Evolutionary conservation across 768 basidiomycete species (phyloP).

Genomic region (Suillus spraguei): DNA sequence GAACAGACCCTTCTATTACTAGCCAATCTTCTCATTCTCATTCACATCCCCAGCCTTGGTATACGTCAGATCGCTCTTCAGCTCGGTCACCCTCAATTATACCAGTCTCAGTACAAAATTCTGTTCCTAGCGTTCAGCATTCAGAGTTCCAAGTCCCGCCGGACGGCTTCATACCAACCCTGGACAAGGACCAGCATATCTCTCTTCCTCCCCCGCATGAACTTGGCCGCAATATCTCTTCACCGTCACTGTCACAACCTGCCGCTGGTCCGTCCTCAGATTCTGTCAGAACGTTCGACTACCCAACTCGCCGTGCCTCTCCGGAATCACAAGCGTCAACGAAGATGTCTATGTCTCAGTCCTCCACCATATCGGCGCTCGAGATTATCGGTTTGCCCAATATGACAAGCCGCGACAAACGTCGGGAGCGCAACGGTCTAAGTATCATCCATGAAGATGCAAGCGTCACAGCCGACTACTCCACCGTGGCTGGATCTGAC

Average conservation of each 20-base stretch:
- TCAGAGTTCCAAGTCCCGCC: constrained; percentile 40
- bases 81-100: constrained; percentile 15
- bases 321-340: constrained; percentile 33
- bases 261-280: constrained; percentile 23
- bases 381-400: constrained; percentile 32
- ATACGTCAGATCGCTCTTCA: constrained; percentile 12
- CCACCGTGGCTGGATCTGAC: constrained; percentile 24
- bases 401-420: constrained; percentile 10
- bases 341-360: constrained; percentile 25
- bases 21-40: constrained; percentile 24
- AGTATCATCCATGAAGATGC: constrained; percentile 37
- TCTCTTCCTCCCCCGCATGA: constrained; percentile 55
- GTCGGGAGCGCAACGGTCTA: constrained; percentile 27
- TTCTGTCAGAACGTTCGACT: constrained; percentile 22
- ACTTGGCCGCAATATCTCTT: constrained; percentile 34
- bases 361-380: constrained; percentile 36
- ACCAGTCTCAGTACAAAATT: constrained; percentile 26
- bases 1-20: constrained; percentile 12
- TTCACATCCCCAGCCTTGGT: constrained; percentile 23
- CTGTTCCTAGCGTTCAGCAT: constrained; percentile 14
- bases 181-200: constrained; percentile 40
- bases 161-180: constrained; percentile 54
- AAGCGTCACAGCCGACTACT: constrained; percentile 27
- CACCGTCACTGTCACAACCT: constrained; percentile 30
- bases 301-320: constrained; percentile 27